phyloP scores from a whole-genome alignment of 495 filamentous ascomycete species.

The Neurospora discreta region DNA sequence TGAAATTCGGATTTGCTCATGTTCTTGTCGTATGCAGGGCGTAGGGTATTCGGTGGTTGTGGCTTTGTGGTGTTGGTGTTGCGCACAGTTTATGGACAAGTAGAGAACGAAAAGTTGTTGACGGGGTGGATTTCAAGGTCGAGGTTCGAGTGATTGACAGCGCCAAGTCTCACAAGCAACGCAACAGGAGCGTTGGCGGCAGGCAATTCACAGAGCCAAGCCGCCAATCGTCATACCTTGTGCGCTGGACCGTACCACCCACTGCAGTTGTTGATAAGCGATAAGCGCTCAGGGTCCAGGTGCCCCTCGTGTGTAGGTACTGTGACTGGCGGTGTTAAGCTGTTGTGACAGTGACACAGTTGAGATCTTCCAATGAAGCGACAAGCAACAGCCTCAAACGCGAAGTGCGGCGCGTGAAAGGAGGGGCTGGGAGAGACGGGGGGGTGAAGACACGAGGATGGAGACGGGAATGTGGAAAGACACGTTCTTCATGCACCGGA shows the following conservation, averaged over 20 bases:
- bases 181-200: not conserved
- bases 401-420: not conserved
- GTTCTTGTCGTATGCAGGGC: not conserved
- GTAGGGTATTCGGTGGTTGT: not conserved
- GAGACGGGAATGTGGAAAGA: not conserved
- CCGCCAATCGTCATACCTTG: not conserved
- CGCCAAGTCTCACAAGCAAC: not conserved
- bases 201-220: not conserved
- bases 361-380: not conserved
- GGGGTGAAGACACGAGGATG: not conserved
- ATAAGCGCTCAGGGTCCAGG: not conserved
- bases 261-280: not conserved
- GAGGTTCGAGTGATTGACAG: not conserved
- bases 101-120: not conserved
- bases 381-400: not conserved
- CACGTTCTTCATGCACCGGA: not conserved
- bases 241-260: too few relatives aligned
- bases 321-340: not conserved
- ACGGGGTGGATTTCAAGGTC: not conserved
- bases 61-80: not conserved
- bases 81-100: not conserved
- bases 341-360: not conserved
- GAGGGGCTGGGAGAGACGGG: not conserved
- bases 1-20: slow-evolving; percentile 35
- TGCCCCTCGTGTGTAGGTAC: not conserved